These are phyloP conservation scores for Rhinocladiella similis DNA, from an alignment of 2,329 filamentous ascomycete genomes.

Conservation along the genomic window DNA sequence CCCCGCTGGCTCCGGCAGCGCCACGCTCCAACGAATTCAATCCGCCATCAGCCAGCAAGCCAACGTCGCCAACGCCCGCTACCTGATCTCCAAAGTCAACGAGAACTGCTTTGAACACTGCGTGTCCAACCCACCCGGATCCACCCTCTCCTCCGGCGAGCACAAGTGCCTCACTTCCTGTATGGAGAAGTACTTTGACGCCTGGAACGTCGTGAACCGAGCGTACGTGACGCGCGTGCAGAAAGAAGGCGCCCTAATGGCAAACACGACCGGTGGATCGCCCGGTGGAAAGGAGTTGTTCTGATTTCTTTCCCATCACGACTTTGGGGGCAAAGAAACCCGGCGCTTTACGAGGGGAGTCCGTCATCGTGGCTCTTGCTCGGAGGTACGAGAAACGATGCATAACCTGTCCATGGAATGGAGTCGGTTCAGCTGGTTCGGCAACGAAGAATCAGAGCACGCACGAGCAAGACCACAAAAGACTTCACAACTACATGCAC, in stretches of 20 bases:
- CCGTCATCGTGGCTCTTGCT: neutral
- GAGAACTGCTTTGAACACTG: constrained; percentile 79
- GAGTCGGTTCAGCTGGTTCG: too few relatives aligned
- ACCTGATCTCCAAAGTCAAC: constrained; percentile 77
- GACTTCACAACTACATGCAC: too few relatives aligned
- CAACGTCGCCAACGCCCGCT: constrained; percentile 67
- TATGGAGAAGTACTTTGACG: constrained; percentile 82
- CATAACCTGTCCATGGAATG: too few relatives aligned
- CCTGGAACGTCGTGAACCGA: constrained; percentile 73
- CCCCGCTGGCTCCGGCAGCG: constrained; percentile 1
- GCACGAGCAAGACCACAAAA: too few relatives aligned
- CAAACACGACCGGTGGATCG: neutral
- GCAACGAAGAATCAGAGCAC: too few relatives aligned
- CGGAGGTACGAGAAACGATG: too few relatives aligned
- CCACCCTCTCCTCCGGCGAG: constrained; percentile 66
- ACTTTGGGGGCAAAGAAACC: too few relatives aligned
- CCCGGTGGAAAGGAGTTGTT: constrained; percentile 23
- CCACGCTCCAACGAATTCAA: constrained; percentile 39
- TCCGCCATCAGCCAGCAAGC: constrained; percentile 63
- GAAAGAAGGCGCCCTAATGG: constrained; percentile 47
- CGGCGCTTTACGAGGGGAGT: neutral
- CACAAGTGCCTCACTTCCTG: constrained; percentile 70
- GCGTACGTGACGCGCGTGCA: constrained; percentile 67
- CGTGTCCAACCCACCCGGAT: constrained; percentile 64
- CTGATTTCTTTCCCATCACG: constrained; percentile 1